These are phyloP conservation scores for Penicillium sp. DNA, from an alignment of 2,329 filamentous ascomycete species.

Conservation along the genomic window DNA sequence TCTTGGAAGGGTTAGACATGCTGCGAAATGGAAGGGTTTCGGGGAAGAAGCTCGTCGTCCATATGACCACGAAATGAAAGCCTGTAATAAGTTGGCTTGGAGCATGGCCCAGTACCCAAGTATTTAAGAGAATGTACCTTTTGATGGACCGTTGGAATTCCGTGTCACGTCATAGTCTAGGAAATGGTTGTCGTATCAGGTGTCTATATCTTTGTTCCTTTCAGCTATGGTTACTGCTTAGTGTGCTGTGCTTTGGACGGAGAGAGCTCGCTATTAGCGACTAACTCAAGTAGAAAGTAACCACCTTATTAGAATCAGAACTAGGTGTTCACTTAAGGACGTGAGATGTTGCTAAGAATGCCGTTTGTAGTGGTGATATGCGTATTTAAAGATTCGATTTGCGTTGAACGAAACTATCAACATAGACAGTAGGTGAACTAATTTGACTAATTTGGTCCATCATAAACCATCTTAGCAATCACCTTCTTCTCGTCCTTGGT, in stretches of 20 bases:
- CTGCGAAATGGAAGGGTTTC: conserved; percentile 15
- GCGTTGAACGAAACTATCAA: not conserved
- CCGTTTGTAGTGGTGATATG: no score
- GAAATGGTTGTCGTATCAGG: not conserved
- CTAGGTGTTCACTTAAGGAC: no score
- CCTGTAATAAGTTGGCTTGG: not conserved
- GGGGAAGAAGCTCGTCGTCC: conserved; percentile 18
- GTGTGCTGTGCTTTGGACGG: not conserved
- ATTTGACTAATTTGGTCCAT: not conserved
- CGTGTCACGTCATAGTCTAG: not conserved
- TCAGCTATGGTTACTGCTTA: not conserved
- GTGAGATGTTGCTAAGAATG: not conserved
- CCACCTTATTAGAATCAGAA: not conserved
- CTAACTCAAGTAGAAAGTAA: not conserved
- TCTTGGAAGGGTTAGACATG: conserved; percentile 13
- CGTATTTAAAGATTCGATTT: not conserved
- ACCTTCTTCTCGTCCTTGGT: not conserved
- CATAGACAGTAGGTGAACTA: not conserved
- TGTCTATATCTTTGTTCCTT: not conserved
- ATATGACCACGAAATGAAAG: not conserved
- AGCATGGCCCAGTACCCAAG: fast-evolving
- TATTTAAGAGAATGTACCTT: not conserved
- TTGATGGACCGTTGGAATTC: not conserved
- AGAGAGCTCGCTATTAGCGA: not conserved
- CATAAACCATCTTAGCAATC: conserved; percentile 3